Evolutionary conservation across 192 early-diverging fungal genomes (phyloP).

Genomic region (Lobosporangium transversale): DNA sequence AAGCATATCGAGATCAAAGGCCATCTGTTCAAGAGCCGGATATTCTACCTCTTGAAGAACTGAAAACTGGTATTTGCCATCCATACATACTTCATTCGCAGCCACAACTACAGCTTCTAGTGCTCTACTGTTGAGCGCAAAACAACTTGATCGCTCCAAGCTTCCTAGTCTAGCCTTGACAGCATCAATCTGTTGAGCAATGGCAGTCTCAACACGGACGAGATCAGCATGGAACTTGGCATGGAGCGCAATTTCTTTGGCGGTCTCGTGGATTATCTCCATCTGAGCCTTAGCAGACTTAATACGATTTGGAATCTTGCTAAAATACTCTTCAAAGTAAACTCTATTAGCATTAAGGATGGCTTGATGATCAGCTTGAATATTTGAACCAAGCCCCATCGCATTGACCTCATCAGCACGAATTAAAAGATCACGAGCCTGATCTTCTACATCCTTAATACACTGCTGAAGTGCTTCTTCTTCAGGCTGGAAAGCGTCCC

Average conservation of each 20-base stretch:
- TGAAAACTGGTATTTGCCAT: conserved; percentile 45
- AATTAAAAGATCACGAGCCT: conserved; percentile 10
- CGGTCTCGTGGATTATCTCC: conserved; percentile 35
- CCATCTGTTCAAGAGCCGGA: conserved; percentile 32
- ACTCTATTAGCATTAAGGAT: conserved; percentile 26
- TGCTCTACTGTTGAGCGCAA: conserved; percentile 44
- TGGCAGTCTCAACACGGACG: conserved; percentile 45
- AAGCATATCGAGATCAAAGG: conserved; percentile 45
- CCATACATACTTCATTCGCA: conserved; percentile 32
- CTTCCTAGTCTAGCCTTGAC: conserved; percentile 42
- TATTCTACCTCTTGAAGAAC: conserved; percentile 51
- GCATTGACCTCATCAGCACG: conserved; percentile 7
- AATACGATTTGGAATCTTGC: conserved; percentile 17
- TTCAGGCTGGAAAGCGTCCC: conserved; percentile 47
- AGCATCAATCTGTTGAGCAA: conserved; percentile 47
- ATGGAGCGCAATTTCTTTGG: conserved; percentile 50
- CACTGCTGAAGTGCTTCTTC: conserved; percentile 26
- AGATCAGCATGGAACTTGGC: conserved; percentile 52
- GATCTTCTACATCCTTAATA: conserved; percentile 21
- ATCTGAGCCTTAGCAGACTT: conserved; percentile 30
- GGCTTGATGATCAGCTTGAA: conserved; percentile 7
- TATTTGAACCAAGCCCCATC: neutral
- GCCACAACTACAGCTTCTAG: conserved; percentile 32
- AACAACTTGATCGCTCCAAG: conserved; percentile 49
- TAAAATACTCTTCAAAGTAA: conserved; percentile 31